Evolutionary conservation across 176 grass and related monocot species (phyloP).

Genomic region (Bothriochloa decipiens): DNA sequence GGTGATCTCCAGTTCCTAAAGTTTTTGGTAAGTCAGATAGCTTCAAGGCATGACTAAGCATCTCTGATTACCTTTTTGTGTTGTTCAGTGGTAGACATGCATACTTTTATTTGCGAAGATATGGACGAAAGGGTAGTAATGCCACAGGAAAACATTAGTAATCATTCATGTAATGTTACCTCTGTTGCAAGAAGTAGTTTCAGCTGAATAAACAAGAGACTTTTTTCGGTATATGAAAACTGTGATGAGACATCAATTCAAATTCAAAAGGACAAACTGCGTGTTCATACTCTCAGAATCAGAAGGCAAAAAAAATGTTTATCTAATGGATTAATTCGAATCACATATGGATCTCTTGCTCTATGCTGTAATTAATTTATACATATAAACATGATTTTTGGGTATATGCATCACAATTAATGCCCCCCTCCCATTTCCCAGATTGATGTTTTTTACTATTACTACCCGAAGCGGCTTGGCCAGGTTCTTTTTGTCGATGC

Average conservation of each 20-base stretch:
- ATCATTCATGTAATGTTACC: not conserved
- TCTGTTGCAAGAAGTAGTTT: not conserved
- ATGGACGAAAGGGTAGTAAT: not conserved
- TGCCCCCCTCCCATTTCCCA: constrained; percentile 29
- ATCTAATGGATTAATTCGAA: not conserved
- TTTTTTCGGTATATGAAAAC: not conserved
- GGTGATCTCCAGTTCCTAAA: constrained; percentile 77
- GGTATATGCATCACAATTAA: not conserved
- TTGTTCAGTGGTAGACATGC: not conserved
- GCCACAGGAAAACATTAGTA: not conserved
- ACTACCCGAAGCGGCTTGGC: constrained; percentile 88
- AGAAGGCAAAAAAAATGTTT: not conserved
- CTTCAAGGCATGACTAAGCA: not conserved
- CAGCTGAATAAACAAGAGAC: not conserved
- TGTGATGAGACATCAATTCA: not conserved
- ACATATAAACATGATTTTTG: not conserved
- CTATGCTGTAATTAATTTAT: not conserved
- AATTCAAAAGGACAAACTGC: not conserved
- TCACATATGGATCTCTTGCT: not conserved
- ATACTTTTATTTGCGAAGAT: not conserved
- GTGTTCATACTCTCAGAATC: not conserved
- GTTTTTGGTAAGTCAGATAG: constrained; percentile 68
- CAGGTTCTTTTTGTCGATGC: constrained; percentile 90
- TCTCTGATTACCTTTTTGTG: not conserved
- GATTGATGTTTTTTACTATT: constrained; percentile 96